phyloP scores from a whole-genome alignment of 192 early-diverging fungal genomes.

The Obelidium mucronatum region DNA sequence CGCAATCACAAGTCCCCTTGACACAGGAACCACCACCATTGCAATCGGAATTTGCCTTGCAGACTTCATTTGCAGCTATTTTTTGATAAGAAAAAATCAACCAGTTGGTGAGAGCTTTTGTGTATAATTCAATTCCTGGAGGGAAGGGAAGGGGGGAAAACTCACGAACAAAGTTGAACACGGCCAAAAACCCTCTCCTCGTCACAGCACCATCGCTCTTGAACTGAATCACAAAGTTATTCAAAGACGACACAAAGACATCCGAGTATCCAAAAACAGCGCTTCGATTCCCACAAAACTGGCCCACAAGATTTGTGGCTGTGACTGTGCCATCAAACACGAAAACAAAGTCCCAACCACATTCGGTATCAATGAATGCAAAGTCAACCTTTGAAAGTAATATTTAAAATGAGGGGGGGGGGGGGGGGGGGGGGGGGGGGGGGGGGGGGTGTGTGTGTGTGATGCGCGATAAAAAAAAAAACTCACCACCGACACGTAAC shows the following conservation, averaged over 20 bases:
- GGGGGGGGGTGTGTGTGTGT: no score
- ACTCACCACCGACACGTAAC: constrained; percentile 6
- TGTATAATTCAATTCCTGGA: no score
- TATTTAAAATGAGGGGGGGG: no score
- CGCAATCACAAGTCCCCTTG: constrained; percentile 36
- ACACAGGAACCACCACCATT: constrained; percentile 22
- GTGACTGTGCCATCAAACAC: constrained; percentile 12
- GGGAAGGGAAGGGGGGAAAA: background rate
- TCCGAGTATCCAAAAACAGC: constrained; percentile 7
- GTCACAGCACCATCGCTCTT: constrained; percentile 34
- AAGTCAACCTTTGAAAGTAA: constrained; percentile 25
- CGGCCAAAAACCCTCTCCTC: constrained; percentile 35
- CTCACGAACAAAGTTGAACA: constrained; percentile 42
- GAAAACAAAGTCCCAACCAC: constrained; percentile 29
- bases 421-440: no score
- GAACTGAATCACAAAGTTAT: constrained; percentile 35
- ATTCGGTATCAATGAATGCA: constrained; percentile 26
- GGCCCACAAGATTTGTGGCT: background rate
- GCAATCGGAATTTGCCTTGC: constrained; percentile 30
- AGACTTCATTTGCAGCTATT: background rate
- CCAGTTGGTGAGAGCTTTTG: no score
- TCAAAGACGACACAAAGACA: constrained; percentile 31
- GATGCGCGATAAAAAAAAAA: background rate
- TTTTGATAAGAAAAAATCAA: no score
- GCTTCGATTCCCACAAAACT: constrained; percentile 41